Evolutionary conservation across 2,329 filamentous ascomycete species (phyloP), one percentile per base, ranked within the genome.

Genomic region (Capronia coronata): DNA sequence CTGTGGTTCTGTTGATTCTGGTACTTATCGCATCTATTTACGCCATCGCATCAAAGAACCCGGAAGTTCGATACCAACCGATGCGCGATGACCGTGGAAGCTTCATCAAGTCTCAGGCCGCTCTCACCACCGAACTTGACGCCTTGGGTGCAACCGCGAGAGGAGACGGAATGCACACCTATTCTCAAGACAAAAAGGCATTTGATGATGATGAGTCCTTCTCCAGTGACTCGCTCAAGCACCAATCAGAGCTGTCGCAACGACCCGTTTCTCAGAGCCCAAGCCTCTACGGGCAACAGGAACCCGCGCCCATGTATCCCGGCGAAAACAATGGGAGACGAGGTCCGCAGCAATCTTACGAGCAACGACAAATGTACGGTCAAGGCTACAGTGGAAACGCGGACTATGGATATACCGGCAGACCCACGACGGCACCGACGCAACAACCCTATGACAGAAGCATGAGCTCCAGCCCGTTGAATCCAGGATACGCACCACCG

Each of bases 81-180:
- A 96, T 97, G 90, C 85, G 86, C 47, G 91, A 97, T 63, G 91
- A 97, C 68, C 84, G 91, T 61, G 88, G 87, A 44, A 96, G 90
- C 8, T 96, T 97, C 72, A 95, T 96, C 82, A 96, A 96, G 75
- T 95, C 89, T 11, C 86, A 93, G 67, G 86, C 86, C 3, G 84
- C 91, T 63, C 74, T 95, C 46, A 79, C 84, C 3, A 94, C 89
- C 6, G 90, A 96, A 69, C 77, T 96, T 43, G 89, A 96, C 66
- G 90, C 90, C 7, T 74, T 96, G 49, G 90, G 87, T 57, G 87
- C 86, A 13, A 94, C 89, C 3, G 90, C 90, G 27, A 84, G 90
- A 63, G 89, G 89, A 50, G 89, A 94, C 65, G 64, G 68, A 54
- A 86, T 87, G 68, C 64, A 65, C 46, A 76, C 76, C 40, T 76